Evolutionary conservation across 2,329 filamentous ascomycete species (phyloP).

Genomic region (Sporothrix brunneoviolacea): DNA sequence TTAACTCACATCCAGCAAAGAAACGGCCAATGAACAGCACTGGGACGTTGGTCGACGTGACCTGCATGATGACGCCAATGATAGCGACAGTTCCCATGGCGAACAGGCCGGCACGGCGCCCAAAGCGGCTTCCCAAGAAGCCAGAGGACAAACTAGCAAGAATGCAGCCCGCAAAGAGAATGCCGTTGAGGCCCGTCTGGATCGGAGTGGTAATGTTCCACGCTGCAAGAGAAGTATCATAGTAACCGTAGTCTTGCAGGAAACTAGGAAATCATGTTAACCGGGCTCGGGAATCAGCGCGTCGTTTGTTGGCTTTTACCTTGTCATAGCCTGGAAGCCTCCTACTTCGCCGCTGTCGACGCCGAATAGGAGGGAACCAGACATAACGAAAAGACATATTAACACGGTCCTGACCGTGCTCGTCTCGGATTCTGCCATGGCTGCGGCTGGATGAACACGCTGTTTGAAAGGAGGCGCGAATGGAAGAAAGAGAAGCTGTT

Average conservation of each 20-base stretch:
- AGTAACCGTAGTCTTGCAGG: slow-evolving; percentile 4
- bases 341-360: slow-evolving; percentile 5
- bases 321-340: slow-evolving; percentile 5
- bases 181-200: background rate
- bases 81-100: background rate
- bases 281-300: too few relatives aligned
- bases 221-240: background rate
- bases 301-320: too few relatives aligned
- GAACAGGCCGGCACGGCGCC: slow-evolving; percentile 4
- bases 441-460: too few relatives aligned
- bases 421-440: too few relatives aligned
- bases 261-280: too few relatives aligned
- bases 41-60: background rate
- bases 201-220: background rate
- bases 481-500: too few relatives aligned
- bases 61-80: background rate
- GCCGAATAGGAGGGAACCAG: slow-evolving; percentile 1
- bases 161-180: background rate
- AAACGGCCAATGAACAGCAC: background rate
- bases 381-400: slow-evolving; percentile 2
- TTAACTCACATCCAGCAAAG: background rate
- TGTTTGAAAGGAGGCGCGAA: background rate
- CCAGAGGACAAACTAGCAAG: slow-evolving; percentile 1
- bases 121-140: slow-evolving; percentile 4
- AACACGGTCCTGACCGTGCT: background rate